Evolutionary conservation across 1,284 basidiomycete species (phyloP).

Genomic region (Sporisorium reilianum): DNA sequence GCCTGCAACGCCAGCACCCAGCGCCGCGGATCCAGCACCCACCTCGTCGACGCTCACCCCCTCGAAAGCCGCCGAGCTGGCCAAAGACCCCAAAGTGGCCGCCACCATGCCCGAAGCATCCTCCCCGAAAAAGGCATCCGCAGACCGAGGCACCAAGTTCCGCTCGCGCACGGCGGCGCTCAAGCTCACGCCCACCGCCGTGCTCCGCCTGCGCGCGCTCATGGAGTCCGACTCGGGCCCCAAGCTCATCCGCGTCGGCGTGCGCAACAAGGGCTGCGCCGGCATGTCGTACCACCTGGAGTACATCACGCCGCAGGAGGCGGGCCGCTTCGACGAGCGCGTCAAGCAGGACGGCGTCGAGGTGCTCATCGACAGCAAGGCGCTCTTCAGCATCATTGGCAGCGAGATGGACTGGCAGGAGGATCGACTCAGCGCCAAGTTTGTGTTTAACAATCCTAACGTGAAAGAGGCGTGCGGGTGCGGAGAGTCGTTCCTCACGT

Average conservation of each 20-base stretch:
- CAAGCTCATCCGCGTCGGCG: conserved; percentile 92
- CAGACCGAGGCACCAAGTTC: conserved; percentile 54
- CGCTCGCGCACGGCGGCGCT: conserved; percentile 55
- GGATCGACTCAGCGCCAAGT: conserved; percentile 76
- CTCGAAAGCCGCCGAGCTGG: conserved; percentile 37
- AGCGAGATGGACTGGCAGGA: conserved; percentile 99
- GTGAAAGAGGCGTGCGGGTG: conserved; percentile 91
- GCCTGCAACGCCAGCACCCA: conserved; percentile 37
- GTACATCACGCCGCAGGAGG: conserved; percentile 77
- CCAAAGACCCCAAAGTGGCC: conserved; percentile 41
- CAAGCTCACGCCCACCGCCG: conserved; percentile 76
- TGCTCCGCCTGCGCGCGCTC: conserved; percentile 73
- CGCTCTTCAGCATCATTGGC: conserved; percentile 97
- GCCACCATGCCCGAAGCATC: conserved; percentile 49
- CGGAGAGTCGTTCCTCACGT: conserved; percentile 79
- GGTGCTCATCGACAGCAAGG: conserved; percentile 96
- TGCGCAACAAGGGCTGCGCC: conserved; percentile 98
- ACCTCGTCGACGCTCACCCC: conserved; percentile 24
- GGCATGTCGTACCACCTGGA: conserved; percentile 97
- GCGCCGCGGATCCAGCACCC: conserved; percentile 33
- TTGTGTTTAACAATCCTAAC: conserved; percentile 82
- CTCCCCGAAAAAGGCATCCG: conserved; percentile 31
- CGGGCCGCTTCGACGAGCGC: conserved; percentile 95
- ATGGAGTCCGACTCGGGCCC: conserved; percentile 81
- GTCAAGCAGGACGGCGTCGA: conserved; percentile 80